Evolutionary conservation across 2,329 filamentous ascomycete genomes (phyloP).

Genomic region (Trichophyton mentagrophytes): DNA sequence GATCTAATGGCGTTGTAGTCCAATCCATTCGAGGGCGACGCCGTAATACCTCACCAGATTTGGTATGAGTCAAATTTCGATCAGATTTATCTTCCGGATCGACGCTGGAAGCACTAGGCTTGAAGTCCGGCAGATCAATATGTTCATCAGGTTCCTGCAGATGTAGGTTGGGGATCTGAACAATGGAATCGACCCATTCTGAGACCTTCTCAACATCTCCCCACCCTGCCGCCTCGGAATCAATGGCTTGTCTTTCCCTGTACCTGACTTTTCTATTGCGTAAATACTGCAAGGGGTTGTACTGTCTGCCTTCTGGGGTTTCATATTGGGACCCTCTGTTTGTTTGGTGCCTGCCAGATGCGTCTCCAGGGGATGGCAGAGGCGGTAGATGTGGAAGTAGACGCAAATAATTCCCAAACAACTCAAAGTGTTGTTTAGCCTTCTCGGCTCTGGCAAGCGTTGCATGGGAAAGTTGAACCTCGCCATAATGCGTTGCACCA

Average conservation of each 20-base stretch:
- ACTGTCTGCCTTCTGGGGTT: slow-evolving; percentile 47
- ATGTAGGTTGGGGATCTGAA: slow-evolving; percentile 35
- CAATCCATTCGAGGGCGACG: slow-evolving; percentile 71
- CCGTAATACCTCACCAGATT: slow-evolving; percentile 40
- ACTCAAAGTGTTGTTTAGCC: slow-evolving; percentile 71
- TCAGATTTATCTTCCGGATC: slow-evolving; percentile 1
- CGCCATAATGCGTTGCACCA: background rate
- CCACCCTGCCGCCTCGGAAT: slow-evolving; percentile 66
- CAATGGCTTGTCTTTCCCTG: slow-evolving; percentile 60
- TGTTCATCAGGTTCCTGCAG: slow-evolving; percentile 35
- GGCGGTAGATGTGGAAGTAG: slow-evolving; percentile 69
- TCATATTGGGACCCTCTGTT: slow-evolving; percentile 19
- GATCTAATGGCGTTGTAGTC: slow-evolving; percentile 68
- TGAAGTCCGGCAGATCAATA: slow-evolving; percentile 34
- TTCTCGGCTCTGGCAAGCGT: slow-evolving; percentile 74
- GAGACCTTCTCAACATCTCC: slow-evolving; percentile 58
- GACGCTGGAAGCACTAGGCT: slow-evolving; percentile 11
- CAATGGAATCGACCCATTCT: slow-evolving; percentile 63
- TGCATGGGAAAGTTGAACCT: slow-evolving; percentile 54
- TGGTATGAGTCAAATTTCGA: slow-evolving; percentile 10
- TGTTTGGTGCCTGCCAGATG: slow-evolving; percentile 15
- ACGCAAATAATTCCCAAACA: slow-evolving; percentile 71
- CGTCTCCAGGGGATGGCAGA: slow-evolving; percentile 28
- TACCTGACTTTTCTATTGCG: slow-evolving; percentile 78
- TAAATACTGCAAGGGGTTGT: slow-evolving; percentile 87